A percentile compares a stretch with the other conserved stretches of the same genome.
Evolutionary conservation across 805 yeast species (phyloP).

Genomic region (Diddensiella santjacobensis): DNA sequence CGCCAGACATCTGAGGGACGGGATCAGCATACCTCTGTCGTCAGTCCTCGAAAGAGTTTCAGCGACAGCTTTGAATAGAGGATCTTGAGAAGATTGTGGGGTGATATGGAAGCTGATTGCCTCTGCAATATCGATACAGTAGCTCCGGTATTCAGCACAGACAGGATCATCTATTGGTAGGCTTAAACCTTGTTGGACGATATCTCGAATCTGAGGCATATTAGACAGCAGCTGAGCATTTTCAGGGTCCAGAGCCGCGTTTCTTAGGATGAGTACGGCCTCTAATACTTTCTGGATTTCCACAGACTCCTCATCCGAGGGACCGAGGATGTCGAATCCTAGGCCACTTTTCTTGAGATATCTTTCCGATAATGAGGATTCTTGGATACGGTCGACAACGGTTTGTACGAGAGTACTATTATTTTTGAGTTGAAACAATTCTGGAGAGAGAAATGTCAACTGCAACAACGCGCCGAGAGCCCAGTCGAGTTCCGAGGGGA

Average conservation of each 20-base stretch:
- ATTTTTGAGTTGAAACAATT: conserved; percentile 44
- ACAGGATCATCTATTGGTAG: conserved; percentile 33
- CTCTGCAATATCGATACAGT: conserved; percentile 76
- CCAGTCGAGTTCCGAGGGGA: conserved; percentile 68
- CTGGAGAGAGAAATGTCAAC: conserved; percentile 47
- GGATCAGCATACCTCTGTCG: conserved; percentile 68
- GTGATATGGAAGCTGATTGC: conserved; percentile 77
- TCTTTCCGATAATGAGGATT: conserved; percentile 22
- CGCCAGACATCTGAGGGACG: conserved; percentile 71
- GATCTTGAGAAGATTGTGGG: conserved; percentile 68
- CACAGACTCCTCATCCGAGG: conserved; percentile 10
- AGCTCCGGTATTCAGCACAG: conserved; percentile 56
- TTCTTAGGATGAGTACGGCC: conserved; percentile 68
- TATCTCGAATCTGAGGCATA: conserved; percentile 44
- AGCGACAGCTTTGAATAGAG: conserved; percentile 55
- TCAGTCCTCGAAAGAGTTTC: conserved; percentile 46
- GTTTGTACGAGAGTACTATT: conserved; percentile 38
- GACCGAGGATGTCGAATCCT: neutral
- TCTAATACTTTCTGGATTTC: conserved; percentile 34
- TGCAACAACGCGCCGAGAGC: conserved; percentile 54
- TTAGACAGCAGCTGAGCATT: conserved; percentile 75
- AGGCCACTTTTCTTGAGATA: conserved; percentile 30
- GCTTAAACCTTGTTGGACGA: conserved; percentile 38
- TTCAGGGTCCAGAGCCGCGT: conserved; percentile 75
- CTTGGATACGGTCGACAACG: conserved; percentile 41